phyloP scores from a whole-genome alignment of 2,329 filamentous ascomycete genomes.

The Celoporthe dispersa region DNA sequence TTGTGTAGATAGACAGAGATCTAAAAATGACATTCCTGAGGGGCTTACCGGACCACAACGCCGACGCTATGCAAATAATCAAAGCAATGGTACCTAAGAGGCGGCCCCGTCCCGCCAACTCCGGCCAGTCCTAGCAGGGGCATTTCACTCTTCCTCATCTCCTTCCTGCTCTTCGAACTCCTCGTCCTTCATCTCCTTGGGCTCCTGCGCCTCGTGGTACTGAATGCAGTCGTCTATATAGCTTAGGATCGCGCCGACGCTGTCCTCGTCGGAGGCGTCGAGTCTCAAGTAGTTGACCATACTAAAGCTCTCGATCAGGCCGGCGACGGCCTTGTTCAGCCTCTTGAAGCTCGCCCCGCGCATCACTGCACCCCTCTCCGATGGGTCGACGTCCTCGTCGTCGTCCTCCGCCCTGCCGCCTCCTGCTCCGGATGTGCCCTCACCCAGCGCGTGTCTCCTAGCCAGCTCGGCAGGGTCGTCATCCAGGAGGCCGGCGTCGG shows the following conservation, averaged over 20 bases:
- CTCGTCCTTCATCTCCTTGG: conserved; percentile 75
- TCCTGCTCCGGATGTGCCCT: conserved; percentile 56
- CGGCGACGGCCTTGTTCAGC: conserved; percentile 85
- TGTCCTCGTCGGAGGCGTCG: conserved; percentile 87
- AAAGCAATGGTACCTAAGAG: conserved; percentile 4
- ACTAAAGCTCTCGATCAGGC: conserved; percentile 94
- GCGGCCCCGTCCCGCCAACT: neutral
- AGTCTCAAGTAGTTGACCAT: conserved; percentile 95
- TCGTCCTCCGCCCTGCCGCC: conserved; percentile 54
- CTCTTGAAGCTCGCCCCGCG: conserved; percentile 79
- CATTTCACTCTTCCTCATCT: conserved; percentile 1
- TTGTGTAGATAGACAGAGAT: conserved; percentile 6
- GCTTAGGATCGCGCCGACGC: conserved; percentile 66
- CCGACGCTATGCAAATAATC: conserved; percentile 44
- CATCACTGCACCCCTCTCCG: conserved; percentile 73
- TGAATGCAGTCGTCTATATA: conserved; percentile 95
- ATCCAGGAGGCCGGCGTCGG: conserved; percentile 80
- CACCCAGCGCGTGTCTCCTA: conserved; percentile 47
- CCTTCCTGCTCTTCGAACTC: conserved; percentile 54
- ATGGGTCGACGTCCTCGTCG: conserved; percentile 62
- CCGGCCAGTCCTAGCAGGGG: conserved; percentile 31
- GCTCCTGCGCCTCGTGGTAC: conserved; percentile 91
- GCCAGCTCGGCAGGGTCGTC: conserved; percentile 69
- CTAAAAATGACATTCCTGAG: conserved; percentile 23
- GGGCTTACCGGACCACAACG: conserved; percentile 38